Evolutionary conservation across 352 stramenopile genomes (phyloP).

Genomic region (Phytophthora aleatoria): DNA sequence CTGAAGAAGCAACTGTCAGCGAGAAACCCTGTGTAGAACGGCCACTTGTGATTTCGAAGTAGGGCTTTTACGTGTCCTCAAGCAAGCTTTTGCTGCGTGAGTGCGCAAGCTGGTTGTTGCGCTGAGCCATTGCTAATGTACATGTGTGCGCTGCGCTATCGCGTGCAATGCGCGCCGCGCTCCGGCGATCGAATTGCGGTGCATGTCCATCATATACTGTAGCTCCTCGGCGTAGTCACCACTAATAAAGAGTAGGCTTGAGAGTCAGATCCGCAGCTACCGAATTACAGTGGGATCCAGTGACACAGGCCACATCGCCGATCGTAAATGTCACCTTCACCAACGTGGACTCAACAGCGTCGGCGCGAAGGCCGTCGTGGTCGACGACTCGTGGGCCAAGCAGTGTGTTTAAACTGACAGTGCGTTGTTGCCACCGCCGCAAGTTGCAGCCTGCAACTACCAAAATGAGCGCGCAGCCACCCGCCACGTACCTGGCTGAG

Average conservation of each 20-base stretch:
- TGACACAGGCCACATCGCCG: slow-evolving; percentile 31
- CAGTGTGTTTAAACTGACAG: too few species aligned
- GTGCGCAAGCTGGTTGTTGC: neutral
- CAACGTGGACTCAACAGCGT: slow-evolving; percentile 3
- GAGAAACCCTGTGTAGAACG: slow-evolving; percentile 17
- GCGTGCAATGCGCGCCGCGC: neutral
- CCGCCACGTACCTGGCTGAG: neutral
- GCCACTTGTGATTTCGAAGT: slow-evolving; percentile 27
- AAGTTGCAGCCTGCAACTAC: too few species aligned
- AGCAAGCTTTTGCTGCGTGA: slow-evolving; percentile 27
- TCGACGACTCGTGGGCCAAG: too few species aligned
- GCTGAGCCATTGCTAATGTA: slow-evolving; percentile 1
- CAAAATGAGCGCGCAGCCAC: slow-evolving; percentile 1
- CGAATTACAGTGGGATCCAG: slow-evolving; percentile 35
- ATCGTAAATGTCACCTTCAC: slow-evolving; percentile 24
- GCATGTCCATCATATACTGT: neutral
- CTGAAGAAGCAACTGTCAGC: slow-evolving; percentile 8
- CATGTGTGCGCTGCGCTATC: neutral
- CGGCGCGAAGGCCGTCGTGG: slow-evolving; percentile 3
- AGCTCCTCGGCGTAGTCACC: slow-evolving; percentile 24
- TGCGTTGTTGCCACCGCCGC: too few species aligned
- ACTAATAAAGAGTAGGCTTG: slow-evolving; percentile 18
- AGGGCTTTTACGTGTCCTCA: slow-evolving; percentile 22
- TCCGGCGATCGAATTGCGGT: neutral
- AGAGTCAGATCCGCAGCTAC: slow-evolving; percentile 35